phyloP scores from a whole-genome alignment of 139 green algal species.

The Eudorina sp. region DNA sequence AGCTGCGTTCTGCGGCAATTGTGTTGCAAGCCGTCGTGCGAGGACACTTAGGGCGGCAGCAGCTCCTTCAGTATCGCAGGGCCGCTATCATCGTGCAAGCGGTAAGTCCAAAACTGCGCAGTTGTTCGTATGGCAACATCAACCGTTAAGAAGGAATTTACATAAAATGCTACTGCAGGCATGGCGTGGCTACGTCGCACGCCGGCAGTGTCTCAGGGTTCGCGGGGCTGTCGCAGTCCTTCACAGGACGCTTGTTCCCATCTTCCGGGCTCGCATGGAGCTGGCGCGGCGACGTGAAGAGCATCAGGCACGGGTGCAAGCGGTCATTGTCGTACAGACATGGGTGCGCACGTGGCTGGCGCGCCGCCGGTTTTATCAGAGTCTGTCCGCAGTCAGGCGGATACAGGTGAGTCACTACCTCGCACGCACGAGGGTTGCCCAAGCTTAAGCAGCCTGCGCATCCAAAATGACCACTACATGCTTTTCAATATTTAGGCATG shows the following conservation, averaged over 20 bases:
- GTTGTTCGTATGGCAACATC: too few species aligned
- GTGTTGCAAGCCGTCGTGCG: background rate
- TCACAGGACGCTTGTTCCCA: background rate
- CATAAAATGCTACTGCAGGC: too few species aligned
- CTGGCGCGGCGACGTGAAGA: constrained; percentile 16
- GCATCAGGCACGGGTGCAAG: background rate
- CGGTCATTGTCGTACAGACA: constrained; percentile 64
- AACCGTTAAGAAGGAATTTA: too few species aligned
- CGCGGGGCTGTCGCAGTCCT: background rate
- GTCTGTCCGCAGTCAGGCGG: background rate
- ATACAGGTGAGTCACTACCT: constrained; percentile 43
- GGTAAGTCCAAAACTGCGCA: too few species aligned
- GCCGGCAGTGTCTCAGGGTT: background rate
- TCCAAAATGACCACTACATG: too few species aligned
- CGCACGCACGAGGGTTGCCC: too few species aligned
- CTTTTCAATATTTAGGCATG: background rate
- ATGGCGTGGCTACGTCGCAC: constrained; percentile 32
- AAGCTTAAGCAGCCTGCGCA: too few species aligned
- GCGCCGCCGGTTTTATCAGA: constrained; percentile 1
- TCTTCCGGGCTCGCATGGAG: constrained; percentile 14
- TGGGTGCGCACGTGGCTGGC: constrained; percentile 58
- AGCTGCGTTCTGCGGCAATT: constrained; percentile 24
- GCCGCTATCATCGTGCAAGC: background rate
- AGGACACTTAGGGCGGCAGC: background rate
- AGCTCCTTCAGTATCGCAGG: background rate